These are phyloP conservation scores for Chlorella sp. DNA, from an alignment of 139 green algal genomes.

Conservation along the genomic window DNA sequence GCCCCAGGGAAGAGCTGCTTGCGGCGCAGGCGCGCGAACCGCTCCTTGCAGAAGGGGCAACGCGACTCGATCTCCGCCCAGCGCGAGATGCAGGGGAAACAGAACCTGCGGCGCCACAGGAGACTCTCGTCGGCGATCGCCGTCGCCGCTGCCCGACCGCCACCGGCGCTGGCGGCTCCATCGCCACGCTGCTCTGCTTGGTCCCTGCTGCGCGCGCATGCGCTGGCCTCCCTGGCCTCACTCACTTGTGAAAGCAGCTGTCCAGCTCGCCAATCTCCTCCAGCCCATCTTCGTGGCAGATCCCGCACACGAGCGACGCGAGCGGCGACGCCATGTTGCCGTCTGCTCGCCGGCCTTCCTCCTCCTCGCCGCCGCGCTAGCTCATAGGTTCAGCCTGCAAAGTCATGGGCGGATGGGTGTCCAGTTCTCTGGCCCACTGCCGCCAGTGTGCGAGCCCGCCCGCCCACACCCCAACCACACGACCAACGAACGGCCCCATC, in stretches of 20 bases:
- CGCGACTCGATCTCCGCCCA: constrained; percentile 67
- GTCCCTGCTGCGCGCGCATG: too few relatives aligned
- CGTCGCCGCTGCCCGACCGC: neutral
- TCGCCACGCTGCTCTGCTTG: too few relatives aligned
- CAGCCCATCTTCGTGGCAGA: constrained; percentile 54
- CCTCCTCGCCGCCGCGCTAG: too few relatives aligned
- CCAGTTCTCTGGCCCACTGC: too few relatives aligned
- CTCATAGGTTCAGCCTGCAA: too few relatives aligned
- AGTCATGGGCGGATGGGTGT: too few relatives aligned
- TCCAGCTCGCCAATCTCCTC: constrained; percentile 59
- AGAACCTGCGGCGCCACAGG: constrained; percentile 52
- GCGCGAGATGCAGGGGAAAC: constrained; percentile 64
- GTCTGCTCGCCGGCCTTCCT: too few relatives aligned
- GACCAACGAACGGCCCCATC: too few relatives aligned
- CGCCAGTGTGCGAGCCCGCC: too few relatives aligned
- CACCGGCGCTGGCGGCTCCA: too few relatives aligned
- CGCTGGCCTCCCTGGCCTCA: neutral
- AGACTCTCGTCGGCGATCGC: neutral
- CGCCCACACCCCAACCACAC: too few relatives aligned
- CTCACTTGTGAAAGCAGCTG: constrained; percentile 52
- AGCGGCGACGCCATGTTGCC: too few relatives aligned
- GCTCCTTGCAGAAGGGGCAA: constrained; percentile 72
- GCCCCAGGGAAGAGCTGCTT: constrained; percentile 39
- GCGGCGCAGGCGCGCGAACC: constrained; percentile 58
- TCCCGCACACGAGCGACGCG: constrained; percentile 48